Base-by-base conservation (phyloP, 1,284 basidiomycete genomes). In the Trametes sp. region DNA sequence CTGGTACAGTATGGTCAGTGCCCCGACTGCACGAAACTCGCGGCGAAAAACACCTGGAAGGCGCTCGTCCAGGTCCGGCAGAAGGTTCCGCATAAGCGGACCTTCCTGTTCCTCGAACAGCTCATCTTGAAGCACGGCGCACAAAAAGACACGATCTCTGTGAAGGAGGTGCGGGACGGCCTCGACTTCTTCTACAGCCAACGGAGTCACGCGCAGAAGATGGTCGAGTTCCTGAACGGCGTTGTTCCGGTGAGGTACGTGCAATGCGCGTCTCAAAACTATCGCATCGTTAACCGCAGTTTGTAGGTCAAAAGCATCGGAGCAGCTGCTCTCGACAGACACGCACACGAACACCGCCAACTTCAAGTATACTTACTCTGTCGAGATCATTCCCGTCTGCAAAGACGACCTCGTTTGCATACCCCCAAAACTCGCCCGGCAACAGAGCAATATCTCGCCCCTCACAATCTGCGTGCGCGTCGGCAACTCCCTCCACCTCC, bases 31-130 rank as follows among this genome's bases (percentile, higher is more conserved):
- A 86, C 96, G 0, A 89, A 89, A 68, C 84, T 98, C 5, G 98
- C 97, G 0, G 97, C 98, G 4, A 99, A 99, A 81, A 98, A 99
- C 76, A 98, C 96, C 0, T 99, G 97, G 98, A 95, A 94, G 73
- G 96, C 97, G 0, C 85, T 95, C 57, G 96, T 99, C 2, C 98
- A 99, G 82, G 95, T 98, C 35, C 89, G 98, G 54, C 97, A 99
- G 75, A 99, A 99, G 80, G 96, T 98, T 53, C 85, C 94, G 13
- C 97, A 99, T 78, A 99, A 99, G 79, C 89, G 98, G 61, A 99
- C 98, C 3, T 99, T 99, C 83, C 80, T 99, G 73, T 99, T 93
- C 82, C 88, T 99, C 64, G 97, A 99, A 80, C 98, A 99, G 76
- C 86, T 98, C 67, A 98, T 99, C 75, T 82, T 99, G 73, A 98